Percentiles rank a stretch among this genome's conserved stretches.
These are phyloP conservation scores for Fusarium sp. DNA, from an alignment of 2,329 filamentous ascomycete genomes.

Conservation along the genomic window DNA sequence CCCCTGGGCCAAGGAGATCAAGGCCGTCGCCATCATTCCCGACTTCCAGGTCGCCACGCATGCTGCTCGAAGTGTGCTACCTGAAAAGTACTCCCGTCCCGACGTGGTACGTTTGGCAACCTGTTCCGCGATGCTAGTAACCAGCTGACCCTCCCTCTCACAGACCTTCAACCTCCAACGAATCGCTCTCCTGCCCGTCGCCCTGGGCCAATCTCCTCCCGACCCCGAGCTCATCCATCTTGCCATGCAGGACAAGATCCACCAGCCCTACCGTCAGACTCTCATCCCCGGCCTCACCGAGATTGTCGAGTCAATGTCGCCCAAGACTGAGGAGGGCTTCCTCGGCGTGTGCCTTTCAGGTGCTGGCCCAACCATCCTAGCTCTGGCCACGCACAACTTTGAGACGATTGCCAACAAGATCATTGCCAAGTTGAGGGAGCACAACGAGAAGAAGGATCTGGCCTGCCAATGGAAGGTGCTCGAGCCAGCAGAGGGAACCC, in stretches of 20 bases:
- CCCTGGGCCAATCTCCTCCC: slow-evolving; percentile 88
- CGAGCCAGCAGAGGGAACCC: slow-evolving; percentile 83
- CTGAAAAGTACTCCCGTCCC: slow-evolving; percentile 79
- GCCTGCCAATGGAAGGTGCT: slow-evolving; percentile 88
- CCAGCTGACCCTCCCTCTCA: slow-evolving; percentile 28
- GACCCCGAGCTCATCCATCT: slow-evolving; percentile 95
- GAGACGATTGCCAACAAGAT: slow-evolving; percentile 85
- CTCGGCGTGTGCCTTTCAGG: slow-evolving; percentile 95
- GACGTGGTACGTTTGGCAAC: slow-evolving; percentile 74
- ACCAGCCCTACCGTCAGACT: slow-evolving; percentile 93
- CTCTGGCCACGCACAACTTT: slow-evolving; percentile 91
- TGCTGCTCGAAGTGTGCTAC: slow-evolving; percentile 87
- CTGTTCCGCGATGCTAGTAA: neutral
- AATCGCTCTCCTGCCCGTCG: slow-evolving; percentile 89
- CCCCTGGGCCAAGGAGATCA: slow-evolving; percentile 93
- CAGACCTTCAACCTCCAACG: slow-evolving; percentile 92
- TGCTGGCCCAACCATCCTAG: slow-evolving; percentile 93
- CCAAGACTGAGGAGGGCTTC: slow-evolving; percentile 85
- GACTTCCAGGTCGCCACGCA: slow-evolving; percentile 97
- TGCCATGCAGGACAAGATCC: slow-evolving; percentile 98
- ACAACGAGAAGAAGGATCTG: slow-evolving; percentile 70
- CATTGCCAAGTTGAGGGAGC: slow-evolving; percentile 76
- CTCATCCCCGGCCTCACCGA: slow-evolving; percentile 93
- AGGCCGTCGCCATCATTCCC: slow-evolving; percentile 95
- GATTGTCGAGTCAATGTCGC: slow-evolving; percentile 91